phyloP scores from a whole-genome alignment of 192 early-diverging fungal genomes.

The Linnemannia schmuckeri region DNA sequence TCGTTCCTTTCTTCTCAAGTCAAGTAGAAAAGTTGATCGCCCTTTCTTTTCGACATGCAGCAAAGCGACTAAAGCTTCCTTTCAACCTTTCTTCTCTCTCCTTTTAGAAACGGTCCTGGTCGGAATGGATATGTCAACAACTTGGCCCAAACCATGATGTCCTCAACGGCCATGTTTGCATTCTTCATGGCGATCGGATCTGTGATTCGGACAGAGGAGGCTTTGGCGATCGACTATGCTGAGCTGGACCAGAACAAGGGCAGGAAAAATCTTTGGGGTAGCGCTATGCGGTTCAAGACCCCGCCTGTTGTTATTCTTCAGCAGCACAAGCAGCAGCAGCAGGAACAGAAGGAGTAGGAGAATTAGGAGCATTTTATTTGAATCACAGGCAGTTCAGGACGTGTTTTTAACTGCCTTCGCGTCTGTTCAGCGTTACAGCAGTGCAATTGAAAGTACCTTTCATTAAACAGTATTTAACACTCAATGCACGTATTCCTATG shows the following conservation, averaged over 20 bases:
- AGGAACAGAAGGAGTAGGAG: conserved; percentile 3
- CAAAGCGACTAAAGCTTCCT: neutral
- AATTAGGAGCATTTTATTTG: neutral
- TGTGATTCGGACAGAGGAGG: conserved; percentile 64
- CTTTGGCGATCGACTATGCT: conserved; percentile 46
- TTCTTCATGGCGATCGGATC: conserved; percentile 81
- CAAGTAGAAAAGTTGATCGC: neutral
- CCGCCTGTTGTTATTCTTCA: conserved; percentile 52
- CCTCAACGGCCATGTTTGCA: conserved; percentile 85
- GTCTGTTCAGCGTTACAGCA: neutral
- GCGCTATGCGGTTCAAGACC: conserved; percentile 31
- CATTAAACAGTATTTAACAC: neutral
- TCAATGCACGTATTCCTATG: neutral
- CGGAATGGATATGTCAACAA: conserved; percentile 76
- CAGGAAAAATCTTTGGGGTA: conserved; percentile 34
- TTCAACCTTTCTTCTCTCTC: neutral
- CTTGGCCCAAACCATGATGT: conserved; percentile 80
- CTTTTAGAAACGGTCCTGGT: conserved; percentile 77
- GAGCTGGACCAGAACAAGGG: conserved; percentile 34
- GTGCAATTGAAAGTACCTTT: neutral
- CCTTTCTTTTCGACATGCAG: neutral
- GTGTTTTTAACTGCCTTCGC: neutral
- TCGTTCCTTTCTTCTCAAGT: neutral
- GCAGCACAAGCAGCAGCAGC: conserved; percentile 17
- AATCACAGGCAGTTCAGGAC: neutral